A percentile compares a stretch with the other conserved stretches of the same genome.
phyloP scores from a whole-genome alignment of 306 rosid species.

The Lagenaria siceraria region DNA sequence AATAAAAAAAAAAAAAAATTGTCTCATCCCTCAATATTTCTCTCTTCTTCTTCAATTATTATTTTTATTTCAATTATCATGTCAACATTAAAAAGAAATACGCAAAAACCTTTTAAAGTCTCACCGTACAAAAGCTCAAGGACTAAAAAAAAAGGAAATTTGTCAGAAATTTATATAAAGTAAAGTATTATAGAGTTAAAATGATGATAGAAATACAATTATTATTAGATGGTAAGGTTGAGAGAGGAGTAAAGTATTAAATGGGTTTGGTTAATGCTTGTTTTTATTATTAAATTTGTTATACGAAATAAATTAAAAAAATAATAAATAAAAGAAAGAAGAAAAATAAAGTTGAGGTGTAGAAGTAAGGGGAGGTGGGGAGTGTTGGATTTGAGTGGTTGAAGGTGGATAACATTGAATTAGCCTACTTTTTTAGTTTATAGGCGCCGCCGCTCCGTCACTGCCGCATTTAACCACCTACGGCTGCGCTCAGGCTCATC shows the following conservation, averaged over 20 bases:
- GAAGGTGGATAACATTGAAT: conserved; percentile 50
- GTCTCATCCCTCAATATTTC: no score
- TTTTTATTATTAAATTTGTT: neutral
- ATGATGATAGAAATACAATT: no score
- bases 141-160: no score
- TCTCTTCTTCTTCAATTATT: no score
- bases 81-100: no score
- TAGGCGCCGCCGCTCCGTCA: conserved; percentile 32
- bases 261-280: neutral
- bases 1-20: no score
- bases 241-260: neutral
- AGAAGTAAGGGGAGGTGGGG: conserved; percentile 18
- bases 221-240: neutral
- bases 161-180: no score
- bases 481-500: neutral
- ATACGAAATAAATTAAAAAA: neutral
- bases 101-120: no score
- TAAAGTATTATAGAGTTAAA: no score
- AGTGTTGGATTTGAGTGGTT: conserved; percentile 28
- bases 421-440: conserved; percentile 52
- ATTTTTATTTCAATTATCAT: no score
- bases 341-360: neutral
- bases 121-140: no score
- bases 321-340: neutral
- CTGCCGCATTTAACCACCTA: neutral